Evolutionary conservation across 331 rosid genomes (phyloP).

Genomic region (Cydonia oblonga): DNA sequence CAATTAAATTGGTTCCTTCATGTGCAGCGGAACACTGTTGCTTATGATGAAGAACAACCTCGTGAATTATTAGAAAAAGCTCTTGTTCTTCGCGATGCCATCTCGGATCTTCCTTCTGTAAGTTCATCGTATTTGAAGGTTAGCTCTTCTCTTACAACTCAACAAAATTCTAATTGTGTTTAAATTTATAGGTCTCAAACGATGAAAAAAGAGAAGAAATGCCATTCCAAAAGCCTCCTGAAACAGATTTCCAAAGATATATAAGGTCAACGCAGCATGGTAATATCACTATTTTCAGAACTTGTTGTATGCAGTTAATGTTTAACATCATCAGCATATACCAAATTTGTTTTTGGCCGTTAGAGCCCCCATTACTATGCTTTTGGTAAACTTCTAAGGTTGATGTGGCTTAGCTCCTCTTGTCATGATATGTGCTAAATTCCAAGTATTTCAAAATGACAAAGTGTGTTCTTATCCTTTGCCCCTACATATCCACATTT

Average conservation of each 20-base stretch:
- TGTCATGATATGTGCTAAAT: too few species aligned
- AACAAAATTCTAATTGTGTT: slow-evolving; percentile 14
- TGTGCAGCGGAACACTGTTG: slow-evolving; percentile 74
- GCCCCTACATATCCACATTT: background rate
- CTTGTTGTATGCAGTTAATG: background rate
- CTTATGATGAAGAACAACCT: slow-evolving; percentile 46
- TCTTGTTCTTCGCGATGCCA: slow-evolving; percentile 68
- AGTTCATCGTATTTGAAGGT: background rate
- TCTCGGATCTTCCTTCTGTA: slow-evolving; percentile 91
- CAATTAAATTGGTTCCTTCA: slow-evolving; percentile 12
- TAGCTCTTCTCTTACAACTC: background rate
- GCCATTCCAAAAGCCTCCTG: slow-evolving; percentile 51
- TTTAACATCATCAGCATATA: background rate
- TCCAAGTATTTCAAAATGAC: background rate
- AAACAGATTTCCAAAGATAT: slow-evolving; percentile 82
- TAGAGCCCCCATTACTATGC: too few species aligned
- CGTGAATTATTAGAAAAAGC: slow-evolving; percentile 49
- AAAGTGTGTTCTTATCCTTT: background rate
- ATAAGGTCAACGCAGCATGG: slow-evolving; percentile 71
- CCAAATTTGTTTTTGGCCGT: too few species aligned
- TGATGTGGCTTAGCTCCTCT: too few species aligned
- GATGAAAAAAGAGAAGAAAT: slow-evolving; percentile 54
- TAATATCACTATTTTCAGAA: slow-evolving; percentile 20
- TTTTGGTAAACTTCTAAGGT: too few species aligned
- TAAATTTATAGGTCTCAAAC: slow-evolving; percentile 39